Percentiles rank a stretch among this genome's conserved stretches.
phyloP scores from a whole-genome alignment of 139 green algal genomes.

The Tetradesmus obliquus region DNA sequence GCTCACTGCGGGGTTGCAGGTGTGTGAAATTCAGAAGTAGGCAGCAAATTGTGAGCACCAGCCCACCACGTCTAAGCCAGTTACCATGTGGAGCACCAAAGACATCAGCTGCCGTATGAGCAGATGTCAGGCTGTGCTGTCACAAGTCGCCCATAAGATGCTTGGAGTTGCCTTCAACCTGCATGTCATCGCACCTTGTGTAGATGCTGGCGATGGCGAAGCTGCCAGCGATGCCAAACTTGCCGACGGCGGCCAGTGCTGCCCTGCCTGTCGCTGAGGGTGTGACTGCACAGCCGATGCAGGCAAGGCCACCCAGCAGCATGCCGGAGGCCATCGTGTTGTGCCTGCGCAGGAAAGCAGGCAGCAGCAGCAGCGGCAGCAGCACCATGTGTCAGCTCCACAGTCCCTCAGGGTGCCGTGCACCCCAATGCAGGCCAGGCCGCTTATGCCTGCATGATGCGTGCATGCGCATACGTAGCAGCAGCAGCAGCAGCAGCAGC shows the following conservation, averaged over 20 bases:
- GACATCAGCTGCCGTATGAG: neutral
- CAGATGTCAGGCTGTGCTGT: neutral
- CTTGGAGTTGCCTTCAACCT: neutral
- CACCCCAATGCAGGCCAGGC: too few species aligned
- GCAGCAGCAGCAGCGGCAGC: neutral
- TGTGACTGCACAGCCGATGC: slow-evolving; percentile 49
- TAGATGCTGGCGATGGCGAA: slow-evolving; percentile 62
- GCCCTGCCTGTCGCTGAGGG: slow-evolving; percentile 32
- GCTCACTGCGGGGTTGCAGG: slow-evolving; percentile 43
- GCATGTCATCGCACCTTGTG: slow-evolving; percentile 39
- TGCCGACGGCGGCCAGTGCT: slow-evolving; percentile 52
- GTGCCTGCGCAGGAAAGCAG: slow-evolving; percentile 7
- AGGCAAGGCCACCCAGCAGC: slow-evolving; percentile 39
- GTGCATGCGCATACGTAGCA: too few species aligned
- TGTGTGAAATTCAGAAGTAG: neutral
- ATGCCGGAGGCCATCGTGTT: slow-evolving; percentile 46
- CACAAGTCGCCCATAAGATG: neutral
- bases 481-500: too few species aligned
- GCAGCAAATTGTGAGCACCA: neutral
- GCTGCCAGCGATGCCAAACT: slow-evolving; percentile 59
- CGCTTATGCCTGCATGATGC: too few species aligned
- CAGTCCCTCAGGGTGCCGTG: too few species aligned
- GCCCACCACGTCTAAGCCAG: neutral
- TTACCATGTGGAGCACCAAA: neutral
- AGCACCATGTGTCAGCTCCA: neutral